Evolutionary conservation across 768 basidiomycete species (phyloP), one percentile per base, ranked within the genome.

Genomic region (Hericium coralloides): DNA sequence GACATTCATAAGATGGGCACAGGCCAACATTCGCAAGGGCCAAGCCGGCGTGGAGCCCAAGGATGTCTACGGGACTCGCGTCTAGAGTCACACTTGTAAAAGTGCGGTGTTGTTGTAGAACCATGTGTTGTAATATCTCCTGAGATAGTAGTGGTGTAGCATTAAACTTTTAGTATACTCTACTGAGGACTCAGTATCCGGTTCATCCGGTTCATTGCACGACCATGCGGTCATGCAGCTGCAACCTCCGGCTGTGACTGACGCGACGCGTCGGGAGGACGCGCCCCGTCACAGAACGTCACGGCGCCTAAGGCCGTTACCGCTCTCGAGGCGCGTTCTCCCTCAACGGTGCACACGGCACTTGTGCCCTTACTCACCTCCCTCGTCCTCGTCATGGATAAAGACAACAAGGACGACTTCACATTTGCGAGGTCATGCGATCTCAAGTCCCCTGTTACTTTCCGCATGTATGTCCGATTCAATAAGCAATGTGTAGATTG

Each of bases 341-440:
- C 31, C 1, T 31, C 31, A 9, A 9, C n/a, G n/a, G n/a, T n/a
- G n/a, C n/a, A n/a, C 26, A 31, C 26, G 5, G 26, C 26, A 45
- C n/a, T 17, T 45, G 8, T n/a, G 3, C 23, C 25, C 2, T 17
- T 6, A 26, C 49, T 22, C 12, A 18, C 18, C 3, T 25, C 9
- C 20, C 0, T 12, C 49, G 52, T 45, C 26, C 26, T 39, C 48
- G 20, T 39, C 47, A 81, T 81, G 80, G 79, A 81, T 69, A 81
- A 81, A 61, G 80, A 81, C 61, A 81, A 83, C 65, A 77, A 87
- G 38, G 89, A 93, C 64, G 93, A 97, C 69, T 92, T 94, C 65
- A 93, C 92, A 2, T 97, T 95, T 67, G 94, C 92, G 6, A 87
- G 87, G 67, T 81, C 94, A 18, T 89, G 89, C 55, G 90, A 95